These are phyloP conservation scores for Aschersonia sp. DNA, from an alignment of 2,329 filamentous ascomycete genomes.

Conservation along the genomic window DNA sequence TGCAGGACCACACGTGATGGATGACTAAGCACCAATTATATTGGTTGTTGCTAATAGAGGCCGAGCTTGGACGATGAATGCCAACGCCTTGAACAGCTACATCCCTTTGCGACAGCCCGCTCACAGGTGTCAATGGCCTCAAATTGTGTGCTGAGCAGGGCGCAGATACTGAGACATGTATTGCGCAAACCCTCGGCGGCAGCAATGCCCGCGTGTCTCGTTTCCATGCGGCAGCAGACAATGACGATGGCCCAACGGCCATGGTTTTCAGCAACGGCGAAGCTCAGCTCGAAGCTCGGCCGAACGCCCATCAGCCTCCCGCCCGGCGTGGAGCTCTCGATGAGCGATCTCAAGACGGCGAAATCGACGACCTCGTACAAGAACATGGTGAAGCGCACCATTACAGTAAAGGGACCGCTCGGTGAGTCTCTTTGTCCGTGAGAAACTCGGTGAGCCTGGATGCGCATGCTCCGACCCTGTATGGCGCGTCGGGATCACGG, in stretches of 20 bases:
- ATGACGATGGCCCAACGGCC: constrained; percentile 14
- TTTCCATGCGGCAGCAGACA: constrained; percentile 48
- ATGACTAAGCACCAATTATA: constrained; percentile 6
- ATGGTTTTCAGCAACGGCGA: constrained; percentile 55
- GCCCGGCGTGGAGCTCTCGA: constrained; percentile 62
- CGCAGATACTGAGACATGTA: constrained; percentile 43
- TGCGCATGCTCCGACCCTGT: background rate
- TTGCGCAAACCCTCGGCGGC: constrained; percentile 30
- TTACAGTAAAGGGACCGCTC: constrained; percentile 68
- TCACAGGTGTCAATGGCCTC: constrained; percentile 15
- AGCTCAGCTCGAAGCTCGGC: constrained; percentile 69
- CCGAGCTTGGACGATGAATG: no score
- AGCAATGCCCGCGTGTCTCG: constrained; percentile 56
- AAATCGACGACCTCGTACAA: constrained; percentile 44
- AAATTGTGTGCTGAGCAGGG: constrained; percentile 53
- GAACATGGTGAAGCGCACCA: constrained; percentile 46
- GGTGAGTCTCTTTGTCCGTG: constrained; percentile 31
- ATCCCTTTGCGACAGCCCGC: constrained; percentile 3
- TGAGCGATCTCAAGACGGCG: constrained; percentile 45
- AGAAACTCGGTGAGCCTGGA: background rate
- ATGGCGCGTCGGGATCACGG: no score
- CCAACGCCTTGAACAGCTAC: background rate
- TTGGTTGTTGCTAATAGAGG: no score
- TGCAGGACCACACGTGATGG: background rate
- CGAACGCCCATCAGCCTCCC: constrained; percentile 67